These are phyloP conservation scores for Fusarium beomiforme DNA, from an alignment of 2,329 filamentous ascomycete species.

Conservation along the genomic window DNA sequence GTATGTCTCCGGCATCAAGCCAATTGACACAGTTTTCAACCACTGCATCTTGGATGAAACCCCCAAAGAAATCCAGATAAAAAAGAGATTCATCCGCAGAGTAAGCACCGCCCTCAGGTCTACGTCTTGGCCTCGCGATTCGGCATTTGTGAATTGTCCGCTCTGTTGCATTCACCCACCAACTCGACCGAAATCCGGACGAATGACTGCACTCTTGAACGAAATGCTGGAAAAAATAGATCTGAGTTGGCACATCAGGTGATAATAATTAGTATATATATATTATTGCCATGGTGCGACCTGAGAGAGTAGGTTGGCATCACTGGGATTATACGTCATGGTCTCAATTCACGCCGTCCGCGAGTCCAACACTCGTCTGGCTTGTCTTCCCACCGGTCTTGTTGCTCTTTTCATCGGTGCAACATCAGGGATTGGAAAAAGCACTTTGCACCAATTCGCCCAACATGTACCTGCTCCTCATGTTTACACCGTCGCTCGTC, in stretches of 20 bases:
- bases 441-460: no score
- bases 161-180: not conserved
- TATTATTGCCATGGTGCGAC: not conserved
- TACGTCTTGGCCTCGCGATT: not conserved
- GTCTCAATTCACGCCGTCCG: not conserved
- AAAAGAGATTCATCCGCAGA: rapidly evolving
- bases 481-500: conserved; percentile 5
- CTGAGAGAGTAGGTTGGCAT: not conserved
- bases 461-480: not conserved
- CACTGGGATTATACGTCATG: not conserved
- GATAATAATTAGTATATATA: no score
- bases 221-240: not conserved
- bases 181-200: no score
- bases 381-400: not conserved
- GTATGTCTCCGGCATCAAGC: not conserved
- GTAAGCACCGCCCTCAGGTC: rapidly evolving
- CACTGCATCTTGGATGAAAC: rapidly evolving
- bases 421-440: not conserved
- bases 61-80: rapidly evolving
- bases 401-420: not conserved
- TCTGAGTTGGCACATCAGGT: not conserved
- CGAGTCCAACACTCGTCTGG: not conserved
- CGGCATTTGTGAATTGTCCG: not conserved
- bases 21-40: rapidly evolving
- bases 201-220: rapidly evolving